Percentiles rank a stretch among this genome's conserved stretches.
phyloP scores from a whole-genome alignment of 2,329 filamentous ascomycete species.

The Pseudogymnoascus sp. region DNA sequence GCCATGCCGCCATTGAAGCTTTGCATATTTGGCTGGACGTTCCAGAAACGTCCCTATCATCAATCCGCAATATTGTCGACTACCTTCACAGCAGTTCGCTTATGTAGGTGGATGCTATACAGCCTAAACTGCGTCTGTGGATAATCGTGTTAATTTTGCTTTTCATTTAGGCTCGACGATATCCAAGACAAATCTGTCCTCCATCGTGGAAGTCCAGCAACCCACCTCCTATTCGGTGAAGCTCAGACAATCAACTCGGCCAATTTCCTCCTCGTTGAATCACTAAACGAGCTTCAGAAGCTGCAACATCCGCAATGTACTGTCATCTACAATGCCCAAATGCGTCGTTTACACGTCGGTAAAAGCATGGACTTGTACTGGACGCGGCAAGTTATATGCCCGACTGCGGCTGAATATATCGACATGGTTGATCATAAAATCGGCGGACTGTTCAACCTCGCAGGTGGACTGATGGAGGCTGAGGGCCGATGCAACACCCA shows the following conservation, averaged over 20 bases:
- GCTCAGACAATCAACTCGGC: constrained; percentile 86
- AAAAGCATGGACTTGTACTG: constrained; percentile 91
- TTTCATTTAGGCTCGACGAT: too few relatives aligned
- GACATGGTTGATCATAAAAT: constrained; percentile 93
- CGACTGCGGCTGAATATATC: constrained; percentile 82
- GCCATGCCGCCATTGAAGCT: too few relatives aligned
- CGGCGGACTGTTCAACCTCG: constrained; percentile 74
- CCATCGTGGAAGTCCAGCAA: constrained; percentile 71
- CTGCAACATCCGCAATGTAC: constrained; percentile 65
- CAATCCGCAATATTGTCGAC: too few relatives aligned
- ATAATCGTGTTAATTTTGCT: too few relatives aligned
- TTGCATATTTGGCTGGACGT: too few relatives aligned
- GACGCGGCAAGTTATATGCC: constrained; percentile 76
- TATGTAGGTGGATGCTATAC: too few relatives aligned
- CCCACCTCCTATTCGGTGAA: constrained; percentile 76
- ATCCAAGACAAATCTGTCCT: constrained; percentile 75
- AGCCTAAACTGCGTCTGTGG: too few relatives aligned
- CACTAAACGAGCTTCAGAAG: constrained; percentile 64
- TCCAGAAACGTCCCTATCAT: too few relatives aligned
- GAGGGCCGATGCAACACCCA: constrained; percentile 46
- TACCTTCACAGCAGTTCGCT: too few relatives aligned
- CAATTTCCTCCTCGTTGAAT: constrained; percentile 82
- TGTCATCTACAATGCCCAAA: constrained; percentile 78
- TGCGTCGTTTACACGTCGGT: constrained; percentile 75
- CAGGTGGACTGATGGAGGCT: constrained; percentile 81